These are phyloP conservation scores for Linderina pennispora DNA, from an alignment of 192 early-diverging fungal genomes.

Conservation along the genomic window DNA sequence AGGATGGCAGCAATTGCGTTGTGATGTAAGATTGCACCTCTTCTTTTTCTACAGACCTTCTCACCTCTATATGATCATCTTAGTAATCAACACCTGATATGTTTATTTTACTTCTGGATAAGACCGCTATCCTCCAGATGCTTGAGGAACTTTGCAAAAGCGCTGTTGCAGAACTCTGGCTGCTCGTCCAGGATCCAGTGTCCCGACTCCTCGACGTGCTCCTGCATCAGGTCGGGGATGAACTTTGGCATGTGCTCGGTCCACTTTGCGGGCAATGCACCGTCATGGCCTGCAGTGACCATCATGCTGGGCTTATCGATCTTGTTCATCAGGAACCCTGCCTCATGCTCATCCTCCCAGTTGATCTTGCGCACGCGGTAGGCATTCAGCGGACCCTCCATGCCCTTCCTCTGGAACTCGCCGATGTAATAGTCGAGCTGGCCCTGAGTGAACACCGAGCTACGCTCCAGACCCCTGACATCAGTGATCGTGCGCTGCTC, in stretches of 20 bases:
- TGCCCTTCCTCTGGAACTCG: constrained; percentile 23
- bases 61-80: too few species aligned
- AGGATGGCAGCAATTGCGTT: constrained; percentile 32
- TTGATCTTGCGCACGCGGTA: constrained; percentile 40
- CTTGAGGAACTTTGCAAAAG: constrained; percentile 4
- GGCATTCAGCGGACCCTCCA: constrained; percentile 55
- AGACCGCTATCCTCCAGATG: too few species aligned
- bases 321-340: not conserved
- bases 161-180: constrained; percentile 1
- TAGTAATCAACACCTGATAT: too few species aligned
- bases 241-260: not conserved
- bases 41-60: too few species aligned
- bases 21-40: constrained; percentile 27
- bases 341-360: constrained; percentile 24
- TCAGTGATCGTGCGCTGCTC: constrained; percentile 1
- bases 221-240: not conserved
- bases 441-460: constrained; percentile 10
- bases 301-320: not conserved
- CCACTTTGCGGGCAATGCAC: not conserved
- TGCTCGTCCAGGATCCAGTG: constrained; percentile 13
- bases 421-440: constrained; percentile 53
- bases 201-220: not conserved
- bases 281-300: not conserved
- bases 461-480: not conserved
- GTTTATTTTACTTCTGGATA: too few species aligned